Conservation (phyloP, 257 asterid species). For the Capsicum chinense region DNA sequence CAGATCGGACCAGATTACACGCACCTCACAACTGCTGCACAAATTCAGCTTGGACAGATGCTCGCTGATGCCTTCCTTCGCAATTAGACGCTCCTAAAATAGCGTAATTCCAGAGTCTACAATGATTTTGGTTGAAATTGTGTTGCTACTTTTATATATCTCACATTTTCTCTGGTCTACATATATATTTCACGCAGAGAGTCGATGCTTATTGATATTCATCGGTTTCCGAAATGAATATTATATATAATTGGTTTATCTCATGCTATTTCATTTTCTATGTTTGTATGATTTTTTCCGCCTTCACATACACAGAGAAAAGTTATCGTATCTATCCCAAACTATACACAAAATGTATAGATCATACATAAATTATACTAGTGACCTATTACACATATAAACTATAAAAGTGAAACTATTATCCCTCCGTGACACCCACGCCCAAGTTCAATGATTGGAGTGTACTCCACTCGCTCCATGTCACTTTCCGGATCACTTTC, state of each 20-base stretch:
- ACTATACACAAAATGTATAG: too few species aligned
- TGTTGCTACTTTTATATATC: neutral
- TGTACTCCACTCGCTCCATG: too few species aligned
- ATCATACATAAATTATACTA: too few species aligned
- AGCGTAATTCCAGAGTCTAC: neutral
- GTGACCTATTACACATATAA: too few species aligned
- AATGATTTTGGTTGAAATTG: neutral
- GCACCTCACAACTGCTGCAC: slow-evolving; percentile 45
- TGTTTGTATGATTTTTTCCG: neutral
- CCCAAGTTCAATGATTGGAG: too few species aligned
- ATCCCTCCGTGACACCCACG: too few species aligned
- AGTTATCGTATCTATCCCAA: too few species aligned
- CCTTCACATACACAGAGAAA: neutral
- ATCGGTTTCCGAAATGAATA: neutral
- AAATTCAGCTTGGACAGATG: slow-evolving; percentile 44
- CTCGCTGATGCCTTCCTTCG: slow-evolving; percentile 42
- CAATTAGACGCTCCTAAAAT: neutral
- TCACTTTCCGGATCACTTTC: too few species aligned
- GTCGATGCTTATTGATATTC: neutral
- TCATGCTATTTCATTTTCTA: neutral
- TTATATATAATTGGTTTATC: neutral
- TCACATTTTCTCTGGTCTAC: neutral
- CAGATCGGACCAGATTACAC: slow-evolving; percentile 42
- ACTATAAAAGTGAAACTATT: too few species aligned
- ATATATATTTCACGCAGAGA: neutral